These are phyloP conservation scores for Picea sitchensis DNA, from an alignment of 75 land plant species.

Conservation along the genomic window DNA sequence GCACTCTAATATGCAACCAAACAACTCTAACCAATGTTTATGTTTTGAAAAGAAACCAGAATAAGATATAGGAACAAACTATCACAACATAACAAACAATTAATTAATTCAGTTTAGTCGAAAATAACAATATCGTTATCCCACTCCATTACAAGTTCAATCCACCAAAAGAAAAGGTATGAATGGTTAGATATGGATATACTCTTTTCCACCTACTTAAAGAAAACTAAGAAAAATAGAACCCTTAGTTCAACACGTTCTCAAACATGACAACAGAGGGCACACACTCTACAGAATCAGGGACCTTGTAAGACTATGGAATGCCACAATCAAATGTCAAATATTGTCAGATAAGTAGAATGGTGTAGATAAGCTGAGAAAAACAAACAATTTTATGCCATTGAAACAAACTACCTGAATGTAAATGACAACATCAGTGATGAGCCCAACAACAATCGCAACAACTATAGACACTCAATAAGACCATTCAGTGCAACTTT, in stretches of 20 bases:
- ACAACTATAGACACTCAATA: no score
- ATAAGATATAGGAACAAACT: neutral
- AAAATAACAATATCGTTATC: neutral
- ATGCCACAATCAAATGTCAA: neutral
- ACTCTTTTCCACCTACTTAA: no score
- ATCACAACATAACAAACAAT: slow-evolving; percentile 1
- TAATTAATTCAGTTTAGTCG: neutral
- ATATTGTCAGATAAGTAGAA: neutral
- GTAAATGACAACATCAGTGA: no score
- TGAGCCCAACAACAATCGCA: no score
- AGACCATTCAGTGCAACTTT: no score
- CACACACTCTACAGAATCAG: neutral
- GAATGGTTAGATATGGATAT: neutral
- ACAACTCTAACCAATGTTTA: slow-evolving; percentile 9
- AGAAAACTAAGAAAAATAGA: no score
- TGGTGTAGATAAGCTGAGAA: no score
- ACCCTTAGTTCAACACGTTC: neutral
- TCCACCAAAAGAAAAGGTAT: neutral
- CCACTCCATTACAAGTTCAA: neutral
- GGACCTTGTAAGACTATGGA: neutral
- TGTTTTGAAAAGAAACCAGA: neutral
- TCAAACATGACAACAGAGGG: neutral
- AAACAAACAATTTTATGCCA: no score
- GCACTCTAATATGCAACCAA: slow-evolving; percentile 69
- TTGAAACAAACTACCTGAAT: no score